phyloP scores from a whole-genome alignment of 228 moss, liverwort and hornwort genomes.

The Sphagnum magellanicum region DNA sequence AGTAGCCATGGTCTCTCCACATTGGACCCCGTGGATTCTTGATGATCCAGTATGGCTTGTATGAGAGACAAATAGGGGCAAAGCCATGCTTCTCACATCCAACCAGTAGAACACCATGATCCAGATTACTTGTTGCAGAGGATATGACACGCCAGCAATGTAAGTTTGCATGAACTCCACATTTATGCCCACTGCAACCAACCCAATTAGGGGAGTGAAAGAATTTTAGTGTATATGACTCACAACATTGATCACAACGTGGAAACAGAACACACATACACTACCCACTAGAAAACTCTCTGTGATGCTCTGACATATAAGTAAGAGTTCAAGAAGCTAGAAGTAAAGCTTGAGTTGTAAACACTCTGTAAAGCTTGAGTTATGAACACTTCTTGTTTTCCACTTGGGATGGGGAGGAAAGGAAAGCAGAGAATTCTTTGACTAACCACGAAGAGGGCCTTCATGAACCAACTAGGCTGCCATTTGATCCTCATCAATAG shows the following conservation, averaged over 20 bases:
- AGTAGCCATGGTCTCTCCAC: slow-evolving; percentile 89
- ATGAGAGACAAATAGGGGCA: slow-evolving; percentile 64
- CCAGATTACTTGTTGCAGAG: slow-evolving; percentile 76
- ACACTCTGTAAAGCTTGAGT: no score
- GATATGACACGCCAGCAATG: slow-evolving; percentile 83
- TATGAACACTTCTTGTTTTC: no score
- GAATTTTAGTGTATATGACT: no score
- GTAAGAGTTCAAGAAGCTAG: no score
- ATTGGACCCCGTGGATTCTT: slow-evolving; percentile 86
- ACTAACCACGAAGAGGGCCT: slow-evolving; percentile 89
- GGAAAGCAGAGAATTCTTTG: not conserved
- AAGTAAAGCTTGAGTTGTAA: no score
- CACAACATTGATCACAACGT: no score
- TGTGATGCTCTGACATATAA: no score
- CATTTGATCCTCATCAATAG: slow-evolving; percentile 84
- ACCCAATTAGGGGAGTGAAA: not conserved
- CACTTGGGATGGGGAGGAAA: no score
- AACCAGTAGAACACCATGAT: slow-evolving; percentile 91
- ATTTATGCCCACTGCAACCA: slow-evolving; percentile 76
- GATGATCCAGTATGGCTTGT: slow-evolving; percentile 95
- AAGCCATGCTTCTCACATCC: slow-evolving; percentile 83
- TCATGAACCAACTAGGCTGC: slow-evolving; percentile 79
- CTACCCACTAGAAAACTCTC: no score
- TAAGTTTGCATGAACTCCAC: slow-evolving; percentile 97
- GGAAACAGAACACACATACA: no score